Evolutionary conservation across 163 green algal species (phyloP).

Genomic region (Prototheca cutis): DNA sequence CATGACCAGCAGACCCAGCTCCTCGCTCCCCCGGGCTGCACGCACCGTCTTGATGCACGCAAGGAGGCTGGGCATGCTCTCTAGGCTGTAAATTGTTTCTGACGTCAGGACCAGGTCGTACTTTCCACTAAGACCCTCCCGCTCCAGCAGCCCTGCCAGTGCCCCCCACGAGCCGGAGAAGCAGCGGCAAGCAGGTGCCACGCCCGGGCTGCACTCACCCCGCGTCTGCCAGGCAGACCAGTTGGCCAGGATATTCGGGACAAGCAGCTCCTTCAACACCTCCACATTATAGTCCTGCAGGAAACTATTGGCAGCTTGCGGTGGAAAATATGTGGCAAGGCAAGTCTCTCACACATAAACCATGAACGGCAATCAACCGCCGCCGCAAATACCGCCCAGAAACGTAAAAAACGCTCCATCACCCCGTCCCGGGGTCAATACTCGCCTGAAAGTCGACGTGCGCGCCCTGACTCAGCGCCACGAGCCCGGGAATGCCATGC

Average conservation of each 20-base stretch:
- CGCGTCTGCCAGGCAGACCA: constrained; percentile 20
- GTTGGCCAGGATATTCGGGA: constrained; percentile 65
- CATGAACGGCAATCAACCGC: background rate
- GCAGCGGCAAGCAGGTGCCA: constrained; percentile 17
- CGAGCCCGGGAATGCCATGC: constrained; percentile 75
- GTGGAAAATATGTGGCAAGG: too few species aligned
- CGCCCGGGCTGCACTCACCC: too few species aligned
- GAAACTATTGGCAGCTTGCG: background rate
- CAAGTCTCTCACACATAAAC: background rate
- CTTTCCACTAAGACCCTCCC: constrained; percentile 24
- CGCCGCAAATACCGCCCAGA: too few species aligned
- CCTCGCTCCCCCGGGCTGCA: too few species aligned
- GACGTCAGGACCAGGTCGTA: constrained; percentile 66
- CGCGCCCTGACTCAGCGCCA: constrained; percentile 53
- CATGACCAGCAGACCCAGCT: background rate
- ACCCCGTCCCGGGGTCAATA: too few species aligned
- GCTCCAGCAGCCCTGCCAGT: constrained; percentile 24
- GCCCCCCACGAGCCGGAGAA: constrained; percentile 45
- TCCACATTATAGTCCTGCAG: constrained; percentile 78
- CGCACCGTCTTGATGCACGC: constrained; percentile 60
- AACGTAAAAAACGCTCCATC: background rate
- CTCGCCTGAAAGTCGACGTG: constrained; percentile 72
- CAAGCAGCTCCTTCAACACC: constrained; percentile 60
- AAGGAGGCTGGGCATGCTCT: constrained; percentile 44
- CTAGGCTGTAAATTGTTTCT: constrained; percentile 72